Evolutionary conservation across 1,139 yeast species (phyloP).

Genomic region (Yamadazyma sp.): DNA sequence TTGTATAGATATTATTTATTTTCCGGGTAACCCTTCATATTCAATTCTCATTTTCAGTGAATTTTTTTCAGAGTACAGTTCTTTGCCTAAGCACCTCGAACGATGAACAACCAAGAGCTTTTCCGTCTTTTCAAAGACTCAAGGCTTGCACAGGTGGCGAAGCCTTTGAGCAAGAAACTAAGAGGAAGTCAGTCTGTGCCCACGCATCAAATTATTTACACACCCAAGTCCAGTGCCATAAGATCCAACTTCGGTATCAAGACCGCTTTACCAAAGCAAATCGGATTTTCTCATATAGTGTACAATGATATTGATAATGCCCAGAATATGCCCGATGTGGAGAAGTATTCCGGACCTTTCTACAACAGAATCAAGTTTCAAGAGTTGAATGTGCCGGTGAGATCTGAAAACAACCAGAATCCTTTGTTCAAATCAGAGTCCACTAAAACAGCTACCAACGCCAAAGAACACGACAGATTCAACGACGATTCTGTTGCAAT

Average conservation of each 20-base stretch:
- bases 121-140: constrained; percentile 42
- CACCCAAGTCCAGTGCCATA: constrained; percentile 43
- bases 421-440: constrained; percentile 33
- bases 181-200: constrained; percentile 35
- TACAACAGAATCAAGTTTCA: constrained; percentile 44
- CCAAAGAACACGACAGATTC: constrained; percentile 16
- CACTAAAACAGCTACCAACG: constrained; percentile 17
- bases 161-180: constrained; percentile 35
- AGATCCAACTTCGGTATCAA: constrained; percentile 48
- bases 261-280: constrained; percentile 42
- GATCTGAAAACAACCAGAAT: constrained; percentile 29
- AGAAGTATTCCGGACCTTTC: constrained; percentile 40
- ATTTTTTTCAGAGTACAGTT: constrained; percentile 2
- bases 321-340: constrained; percentile 50
- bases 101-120: constrained; percentile 32
- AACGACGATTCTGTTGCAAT: constrained; percentile 20
- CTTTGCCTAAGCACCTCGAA: too few species aligned
- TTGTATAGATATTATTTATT: constrained; percentile 3
- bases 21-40: constrained; percentile 5
- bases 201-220: constrained; percentile 45
- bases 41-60: constrained; percentile 1
- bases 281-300: constrained; percentile 43
- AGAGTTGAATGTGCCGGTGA: constrained; percentile 41
- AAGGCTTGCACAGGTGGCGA: constrained; percentile 48
- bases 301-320: constrained; percentile 46